Base-by-base conservation (phyloP, 371 early-diverging fungal genomes). In the Dichotomocladium elegans region DNA sequence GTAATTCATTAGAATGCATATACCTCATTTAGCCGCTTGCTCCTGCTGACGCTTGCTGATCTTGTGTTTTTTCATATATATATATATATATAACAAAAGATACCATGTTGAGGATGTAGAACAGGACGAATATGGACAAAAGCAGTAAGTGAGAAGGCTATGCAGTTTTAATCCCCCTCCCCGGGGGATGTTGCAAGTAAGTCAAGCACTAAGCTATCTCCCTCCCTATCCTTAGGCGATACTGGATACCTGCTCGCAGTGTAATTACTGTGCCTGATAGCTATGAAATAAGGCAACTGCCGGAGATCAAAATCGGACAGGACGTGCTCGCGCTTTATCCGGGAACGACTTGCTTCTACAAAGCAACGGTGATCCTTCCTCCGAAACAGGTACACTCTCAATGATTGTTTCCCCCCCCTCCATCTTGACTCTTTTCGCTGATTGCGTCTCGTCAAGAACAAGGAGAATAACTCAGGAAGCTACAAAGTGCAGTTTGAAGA, bases 251-350 rank as follows among this genome's bases (percentile, higher is more conserved):
- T 33, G 68, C 82, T n/a, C 73, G 82, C 43, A 72, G 81, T 50
- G 75, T 88, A 2, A 83, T 85, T 40, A 78, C 84, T 30, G 79
- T 87, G 24, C 80, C 82, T 24, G 66, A 74, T 25, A 71, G 69
- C 9, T 66, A 63, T 46, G 80, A 82, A 37, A 63, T 66, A 14
- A 59, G 52, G 11, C 48, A 57, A 6, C 43, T 64, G 22, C 60
- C 73, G 3, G 86, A 91, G 60, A 79, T 89, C 53, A 68, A 80
- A 9, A 64, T 71, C 22, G 85, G 82, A 1, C 80, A 82, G 31
- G 80, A 81, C 25, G 91, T 93, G 11, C 64, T 93, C 40, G 93
- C 93, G 4, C 66, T 93, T 24, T 95, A 91, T 64, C 93, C 93
- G 3, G 77, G 80, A 0, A 93, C 90, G 4, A 92, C 91, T 1